These are phyloP conservation scores for Scalesia atractyloides DNA, from an alignment of 129 eudicot genomes.

Conservation along the genomic window DNA sequence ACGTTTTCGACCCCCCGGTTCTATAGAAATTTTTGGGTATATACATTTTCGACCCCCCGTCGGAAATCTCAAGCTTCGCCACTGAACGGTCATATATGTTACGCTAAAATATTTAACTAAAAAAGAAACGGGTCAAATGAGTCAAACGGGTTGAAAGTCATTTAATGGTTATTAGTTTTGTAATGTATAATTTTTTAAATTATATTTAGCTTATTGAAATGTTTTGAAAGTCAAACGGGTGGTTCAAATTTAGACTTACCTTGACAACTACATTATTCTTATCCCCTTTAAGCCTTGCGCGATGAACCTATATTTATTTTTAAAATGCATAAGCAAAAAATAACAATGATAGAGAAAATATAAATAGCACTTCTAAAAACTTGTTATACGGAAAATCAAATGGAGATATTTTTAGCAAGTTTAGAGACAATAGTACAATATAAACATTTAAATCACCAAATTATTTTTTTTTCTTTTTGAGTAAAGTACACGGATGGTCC, in stretches of 20 bases:
- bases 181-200: background rate
- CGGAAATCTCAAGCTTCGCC: no score
- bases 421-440: background rate
- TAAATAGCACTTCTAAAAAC: background rate
- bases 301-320: slow-evolving; percentile 66
- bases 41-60: no score
- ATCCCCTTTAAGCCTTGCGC: slow-evolving; percentile 81
- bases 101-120: background rate
- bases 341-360: slow-evolving; percentile 5
- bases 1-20: no score
- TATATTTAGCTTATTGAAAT: background rate
- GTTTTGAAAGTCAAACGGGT: background rate
- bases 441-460: background rate
- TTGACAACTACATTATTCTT: slow-evolving; percentile 84
- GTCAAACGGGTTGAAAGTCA: background rate
- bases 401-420: background rate
- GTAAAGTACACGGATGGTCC: no score
- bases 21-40: no score
- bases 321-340: background rate
- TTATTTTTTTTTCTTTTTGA: background rate
- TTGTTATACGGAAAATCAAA: background rate
- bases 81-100: background rate
- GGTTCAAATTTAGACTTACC: slow-evolving; percentile 41
- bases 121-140: background rate
- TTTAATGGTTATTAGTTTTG: background rate